Evolutionary conservation across 2,329 filamentous ascomycete genomes (phyloP).

Genomic region (Kalmusia sp.): DNA sequence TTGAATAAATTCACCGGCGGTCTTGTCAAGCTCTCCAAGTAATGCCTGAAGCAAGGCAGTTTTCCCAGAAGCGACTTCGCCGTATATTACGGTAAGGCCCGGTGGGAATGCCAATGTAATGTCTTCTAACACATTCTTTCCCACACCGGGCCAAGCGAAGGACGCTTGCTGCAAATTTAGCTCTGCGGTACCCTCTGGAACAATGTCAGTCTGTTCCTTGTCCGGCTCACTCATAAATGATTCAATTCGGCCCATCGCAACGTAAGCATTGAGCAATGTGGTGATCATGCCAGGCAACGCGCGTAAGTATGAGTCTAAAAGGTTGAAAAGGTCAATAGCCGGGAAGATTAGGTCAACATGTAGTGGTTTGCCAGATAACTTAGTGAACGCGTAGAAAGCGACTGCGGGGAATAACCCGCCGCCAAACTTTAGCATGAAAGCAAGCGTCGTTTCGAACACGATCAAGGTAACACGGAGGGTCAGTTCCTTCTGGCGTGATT

Average conservation of each 20-base stretch:
- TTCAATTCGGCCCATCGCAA: conserved; percentile 82
- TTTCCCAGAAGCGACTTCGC: conserved; percentile 71
- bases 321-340: conserved; percentile 78
- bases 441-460: conserved; percentile 68
- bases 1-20: conserved; percentile 58
- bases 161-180: conserved; percentile 68
- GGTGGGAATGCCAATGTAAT: conserved; percentile 61
- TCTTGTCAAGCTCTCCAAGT: conserved; percentile 65
- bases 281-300: conserved; percentile 80
- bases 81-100: conserved; percentile 67
- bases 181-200: conserved; percentile 42
- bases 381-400: conserved; percentile 82
- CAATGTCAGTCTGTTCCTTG: conserved; percentile 62
- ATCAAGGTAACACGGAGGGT: conserved; percentile 69
- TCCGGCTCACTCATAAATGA: conserved; percentile 87
- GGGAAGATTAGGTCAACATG: conserved; percentile 87
- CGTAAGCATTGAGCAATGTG: conserved; percentile 78
- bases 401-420: conserved; percentile 80
- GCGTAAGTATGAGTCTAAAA: conserved; percentile 76
- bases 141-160: conserved; percentile 80
- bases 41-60: conserved; percentile 66
- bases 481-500: conserved; percentile 72
- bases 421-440: conserved; percentile 73
- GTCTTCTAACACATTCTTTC: conserved; percentile 61
- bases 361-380: conserved; percentile 70